Evolutionary conservation across 1,284 basidiomycete species (phyloP), one percentile per base, ranked within the genome.

Genomic region (Rhodotorula sp.): DNA sequence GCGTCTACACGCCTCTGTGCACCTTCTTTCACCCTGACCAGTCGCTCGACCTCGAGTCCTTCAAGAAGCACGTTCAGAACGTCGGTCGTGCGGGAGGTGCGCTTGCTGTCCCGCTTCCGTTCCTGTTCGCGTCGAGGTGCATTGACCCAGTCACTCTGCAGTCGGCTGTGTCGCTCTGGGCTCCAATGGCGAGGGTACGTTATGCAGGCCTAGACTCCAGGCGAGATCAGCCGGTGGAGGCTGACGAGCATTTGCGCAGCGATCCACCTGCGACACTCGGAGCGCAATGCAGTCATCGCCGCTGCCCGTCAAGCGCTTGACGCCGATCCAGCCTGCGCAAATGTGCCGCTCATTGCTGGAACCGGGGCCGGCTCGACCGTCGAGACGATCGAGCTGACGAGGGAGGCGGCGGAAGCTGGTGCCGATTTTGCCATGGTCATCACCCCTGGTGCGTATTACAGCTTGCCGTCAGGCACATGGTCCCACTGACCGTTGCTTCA

Each of bases 321-420:
- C 80, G 84, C 86, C 65, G 88, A 89, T 70, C 89, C 58, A 3
- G 89, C 59, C 0, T 90, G 91, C 79, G 79, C 85, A 58, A 82
- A 89, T 54, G 85, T 88, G 44, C 82, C 90, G 16, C 86, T 97
- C 61, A 88, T 96, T 70, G 92, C 90, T 14, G 93, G 93, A 1
- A 93, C 92, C 2, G 92, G 93, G 7, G 89, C 88, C 3, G 82
- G 81, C 68, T 92, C 91, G 1, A 90, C 91, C 0, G 84, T 88
- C 25, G 92, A 94, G 80, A 93, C 92, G 41, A 90, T 91, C 80
- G 86, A 89, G 79, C 85, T 95, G 53, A 90, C 89, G 76, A 80
- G 83, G 34, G 90, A 94, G 77, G 93, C 92, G 4, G 87, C 87
- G 58, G 88, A 88, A 23, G 90, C 90, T 0, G 93, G 93, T 5